Base-by-base conservation (phyloP, 2,329 filamentous ascomycete genomes). In the Apiospora arundinis region DNA sequence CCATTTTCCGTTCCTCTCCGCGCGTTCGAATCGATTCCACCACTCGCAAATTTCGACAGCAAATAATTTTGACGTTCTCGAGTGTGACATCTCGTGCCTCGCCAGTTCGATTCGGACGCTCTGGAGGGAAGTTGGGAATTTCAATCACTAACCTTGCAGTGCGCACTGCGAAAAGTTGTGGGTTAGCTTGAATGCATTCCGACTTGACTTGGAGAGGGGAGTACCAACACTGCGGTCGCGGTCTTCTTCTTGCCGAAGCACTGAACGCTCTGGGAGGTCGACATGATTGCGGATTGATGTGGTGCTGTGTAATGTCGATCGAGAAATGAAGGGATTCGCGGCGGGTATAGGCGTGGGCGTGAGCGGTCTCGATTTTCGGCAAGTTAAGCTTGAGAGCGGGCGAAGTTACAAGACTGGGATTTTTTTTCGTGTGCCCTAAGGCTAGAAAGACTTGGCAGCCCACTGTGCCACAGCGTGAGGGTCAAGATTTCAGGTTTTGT, bases 221-320 rank as follows among this genome's bases (percentile, higher is more conserved):
- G 32, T 14, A 63, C 56, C 56, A 63, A 63, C 56, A 97, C 94
- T 82, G 92, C 92, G 77, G 92, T 93, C 81, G 94, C 94, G 83
- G 91, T 95, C 91, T 93, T 94, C 91, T 95, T 95, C 92, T 98
- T 98, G 92, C 95, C 95, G 93, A 98, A 98, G 93, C 95, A 97
- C 91, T 97, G 95, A 82, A 95, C 93, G 86, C 91, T 93, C 88
- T 93, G 92, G 81, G 89, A 88, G 82, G 91, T 88, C 86, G 93
- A 92, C 91, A 94, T 94, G 86, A 83, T 93, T 88, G 84, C 83
- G 82, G 70, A 65, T 73, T 72, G 75, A 73, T 75, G 71, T 73
- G 65, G 67, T 71, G 49, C 56, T 66, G 70, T 44, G 70, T 74
- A 71, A 56, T 72, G 72, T 63, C 68, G 69, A 69, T 72, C 68